Percentiles rank a stretch among this genome's conserved stretches.
These are phyloP conservation scores for Truncatella angustata DNA, from an alignment of 2,329 filamentous ascomycete species.

Conservation along the genomic window DNA sequence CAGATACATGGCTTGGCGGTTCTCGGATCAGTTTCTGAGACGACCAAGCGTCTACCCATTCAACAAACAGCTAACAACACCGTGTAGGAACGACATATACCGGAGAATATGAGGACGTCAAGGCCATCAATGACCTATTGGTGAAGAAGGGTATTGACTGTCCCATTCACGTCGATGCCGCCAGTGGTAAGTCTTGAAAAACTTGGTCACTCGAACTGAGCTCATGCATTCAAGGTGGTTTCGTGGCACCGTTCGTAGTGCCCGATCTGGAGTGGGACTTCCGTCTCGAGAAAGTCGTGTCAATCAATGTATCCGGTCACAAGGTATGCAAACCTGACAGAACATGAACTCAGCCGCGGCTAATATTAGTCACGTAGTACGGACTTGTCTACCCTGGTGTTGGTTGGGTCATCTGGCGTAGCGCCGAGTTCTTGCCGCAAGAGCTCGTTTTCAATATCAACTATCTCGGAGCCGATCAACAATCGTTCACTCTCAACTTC, in stretches of 20 bases:
- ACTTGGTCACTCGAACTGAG: neutral
- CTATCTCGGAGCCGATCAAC: slow-evolving; percentile 93
- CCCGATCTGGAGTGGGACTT: slow-evolving; percentile 91
- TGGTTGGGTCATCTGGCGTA: slow-evolving; percentile 90
- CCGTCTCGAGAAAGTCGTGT: slow-evolving; percentile 81
- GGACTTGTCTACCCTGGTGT: slow-evolving; percentile 81
- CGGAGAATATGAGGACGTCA: slow-evolving; percentile 92
- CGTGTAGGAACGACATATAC: slow-evolving; percentile 83
- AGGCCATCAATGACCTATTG: slow-evolving; percentile 86
- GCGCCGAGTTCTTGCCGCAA: slow-evolving; percentile 77
- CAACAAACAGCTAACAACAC: no score
- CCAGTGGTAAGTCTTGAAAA: slow-evolving; percentile 55
- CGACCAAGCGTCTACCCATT: no score
- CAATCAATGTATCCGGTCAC: slow-evolving; percentile 92
- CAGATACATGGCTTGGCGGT: neutral
- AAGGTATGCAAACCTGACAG: slow-evolving; percentile 64
- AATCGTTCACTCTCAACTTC: slow-evolving; percentile 96
- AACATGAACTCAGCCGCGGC: no score
- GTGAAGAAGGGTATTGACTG: slow-evolving; percentile 71
- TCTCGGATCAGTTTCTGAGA: no score
- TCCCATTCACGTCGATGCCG: slow-evolving; percentile 92
- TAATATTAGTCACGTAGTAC: slow-evolving; percentile 38
- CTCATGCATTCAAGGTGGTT: slow-evolving; percentile 47
- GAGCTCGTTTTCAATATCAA: slow-evolving; percentile 99
- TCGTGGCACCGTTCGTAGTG: slow-evolving; percentile 87